Evolutionary conservation across 2,329 filamentous ascomycete genomes (phyloP).

Genomic region (Pestalotiopsis sp.): DNA sequence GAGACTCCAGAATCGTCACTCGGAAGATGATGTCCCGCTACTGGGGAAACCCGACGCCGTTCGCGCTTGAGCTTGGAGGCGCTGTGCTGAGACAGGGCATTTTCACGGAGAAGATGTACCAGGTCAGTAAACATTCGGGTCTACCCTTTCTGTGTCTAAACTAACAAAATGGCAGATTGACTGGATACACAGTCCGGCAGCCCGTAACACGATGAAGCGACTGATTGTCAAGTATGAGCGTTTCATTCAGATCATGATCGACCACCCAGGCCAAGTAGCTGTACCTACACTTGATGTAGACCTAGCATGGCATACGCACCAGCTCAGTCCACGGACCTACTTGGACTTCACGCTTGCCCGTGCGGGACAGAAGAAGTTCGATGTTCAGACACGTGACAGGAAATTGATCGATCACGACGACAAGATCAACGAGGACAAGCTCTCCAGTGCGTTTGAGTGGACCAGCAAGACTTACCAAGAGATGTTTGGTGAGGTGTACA

Average conservation of each 20-base stretch:
- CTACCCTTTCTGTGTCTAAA: background rate
- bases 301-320: conserved; percentile 80
- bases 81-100: conserved; percentile 68
- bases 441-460: conserved; percentile 71
- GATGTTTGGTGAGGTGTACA: conserved; percentile 67
- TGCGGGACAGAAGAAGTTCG: no score
- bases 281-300: conserved; percentile 78
- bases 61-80: conserved; percentile 66
- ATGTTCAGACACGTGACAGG: conserved; percentile 29
- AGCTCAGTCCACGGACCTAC: conserved; percentile 68
- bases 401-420: conserved; percentile 82
- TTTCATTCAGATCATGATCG: conserved; percentile 63
- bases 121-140: conserved; percentile 29
- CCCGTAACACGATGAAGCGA: conserved; percentile 50
- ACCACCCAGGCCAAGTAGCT: conserved; percentile 46
- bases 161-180: conserved; percentile 51
- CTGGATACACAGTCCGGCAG: conserved; percentile 70
- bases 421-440: conserved; percentile 71
- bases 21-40: conserved; percentile 73
- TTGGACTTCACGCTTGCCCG: conserved; percentile 53
- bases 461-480: conserved; percentile 73
- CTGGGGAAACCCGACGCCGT: conserved; percentile 68
- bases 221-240: conserved; percentile 67
- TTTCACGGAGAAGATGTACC: conserved; percentile 74
- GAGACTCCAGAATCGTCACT: conserved; percentile 45